Conservation (phyloP, 176 grass and related monocot species). For the Canna indica region DNA sequence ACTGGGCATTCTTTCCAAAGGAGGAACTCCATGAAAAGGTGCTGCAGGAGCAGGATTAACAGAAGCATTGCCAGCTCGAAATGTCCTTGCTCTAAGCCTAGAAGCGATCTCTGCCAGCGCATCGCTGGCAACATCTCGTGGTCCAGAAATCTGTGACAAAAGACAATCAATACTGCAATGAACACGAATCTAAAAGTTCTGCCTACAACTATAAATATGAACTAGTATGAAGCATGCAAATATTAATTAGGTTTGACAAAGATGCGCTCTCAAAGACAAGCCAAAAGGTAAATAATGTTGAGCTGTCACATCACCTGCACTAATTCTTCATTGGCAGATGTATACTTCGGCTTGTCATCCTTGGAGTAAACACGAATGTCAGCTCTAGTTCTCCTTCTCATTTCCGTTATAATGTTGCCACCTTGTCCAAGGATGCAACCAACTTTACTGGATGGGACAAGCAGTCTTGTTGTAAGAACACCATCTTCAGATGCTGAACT, state of each 20-base stretch:
- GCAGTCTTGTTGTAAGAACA: constrained; percentile 58
- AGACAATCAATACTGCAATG: constrained; percentile 24
- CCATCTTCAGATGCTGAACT: constrained; percentile 55
- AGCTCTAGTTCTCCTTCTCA: constrained; percentile 78
- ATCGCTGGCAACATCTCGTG: constrained; percentile 40
- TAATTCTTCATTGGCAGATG: constrained; percentile 77
- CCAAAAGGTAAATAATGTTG: neutral
- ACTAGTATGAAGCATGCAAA: constrained; percentile 13
- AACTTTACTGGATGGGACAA: constrained; percentile 90
- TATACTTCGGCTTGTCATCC: constrained; percentile 78
- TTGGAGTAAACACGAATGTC: constrained; percentile 89
- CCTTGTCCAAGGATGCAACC: constrained; percentile 92
- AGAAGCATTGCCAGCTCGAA: constrained; percentile 36
- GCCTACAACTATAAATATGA: constrained; percentile 17
- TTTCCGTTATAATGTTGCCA: constrained; percentile 88
- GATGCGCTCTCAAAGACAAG: neutral
- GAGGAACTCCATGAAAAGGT: constrained; percentile 42
- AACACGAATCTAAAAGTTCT: constrained; percentile 26
- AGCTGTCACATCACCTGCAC: constrained; percentile 56
- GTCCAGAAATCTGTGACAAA: constrained; percentile 51
- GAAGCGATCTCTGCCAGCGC: constrained; percentile 61
- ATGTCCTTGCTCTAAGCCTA: constrained; percentile 64
- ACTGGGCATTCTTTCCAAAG: constrained; percentile 25
- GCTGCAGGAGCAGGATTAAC: constrained; percentile 28
- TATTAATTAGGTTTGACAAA: neutral